Evolutionary conservation across 805 yeast species (phyloP), one percentile per base, ranked within the genome.

Genomic region (Kluyveromyces starmeri): DNA sequence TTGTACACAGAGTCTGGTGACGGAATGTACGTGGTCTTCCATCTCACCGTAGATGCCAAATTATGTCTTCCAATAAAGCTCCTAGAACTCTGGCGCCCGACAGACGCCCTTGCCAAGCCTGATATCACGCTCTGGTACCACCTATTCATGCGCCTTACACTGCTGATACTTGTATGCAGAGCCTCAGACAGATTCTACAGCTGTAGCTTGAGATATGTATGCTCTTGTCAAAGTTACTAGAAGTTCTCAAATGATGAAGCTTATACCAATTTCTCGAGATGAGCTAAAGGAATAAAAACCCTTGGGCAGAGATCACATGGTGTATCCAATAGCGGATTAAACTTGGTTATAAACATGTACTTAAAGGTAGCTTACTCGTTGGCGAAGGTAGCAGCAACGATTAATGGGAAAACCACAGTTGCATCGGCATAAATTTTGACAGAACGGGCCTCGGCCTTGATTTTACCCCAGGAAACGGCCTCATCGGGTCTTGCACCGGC

Each of bases 401-500:
- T 81, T 53, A 92, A 70, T 42, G 99, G 99, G 68, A 89, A 83
- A 12, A 92, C 97, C 20, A 85, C 68, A 9, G 96, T 82, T 12
- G 84, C 99, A 58, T 92, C 99, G 11, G 95, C 94, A 50, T 83
- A 92, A 28, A 92, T 88, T 64, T 92, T 92, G 37, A 86, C 94
- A 40, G 79, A 73, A 51, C 73, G 75, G 20, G 98, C 99, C 27
- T 85, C 95, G 5, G 95, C 82, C 64, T 85, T 88, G 62, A 92
- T 92, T 61, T 92, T 92, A 44, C 99, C 99, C 99, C 99, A 92
- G 25, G 95, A 82, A 35, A 92, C 82, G 18, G 98, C 98, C 64
- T 92, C 99, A 58, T 92, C 98, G 1, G 97, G 97, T 58, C 98
- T 75, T 5, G 98, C 98, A 45, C 98, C 98, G 8, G 98, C 97